phyloP scores from a whole-genome alignment of 73 alveolate species.

The Paraurostyla sp. region DNA sequence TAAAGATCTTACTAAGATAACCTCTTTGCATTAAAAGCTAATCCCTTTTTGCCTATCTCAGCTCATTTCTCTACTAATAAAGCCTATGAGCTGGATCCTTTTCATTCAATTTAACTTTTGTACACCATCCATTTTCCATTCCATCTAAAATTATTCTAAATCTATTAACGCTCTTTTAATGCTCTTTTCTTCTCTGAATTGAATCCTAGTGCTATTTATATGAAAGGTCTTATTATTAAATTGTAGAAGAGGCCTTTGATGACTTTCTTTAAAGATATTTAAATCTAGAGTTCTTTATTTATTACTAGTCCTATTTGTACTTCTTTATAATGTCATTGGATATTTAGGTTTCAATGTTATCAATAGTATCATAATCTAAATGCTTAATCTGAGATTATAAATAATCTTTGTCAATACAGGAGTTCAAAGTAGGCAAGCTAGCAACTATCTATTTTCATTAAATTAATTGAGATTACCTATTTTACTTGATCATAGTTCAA shows the following conservation, averaged over 20 bases:
- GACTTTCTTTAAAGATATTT: constrained; percentile 28
- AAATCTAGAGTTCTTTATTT: constrained; percentile 23
- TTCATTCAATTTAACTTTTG: background rate
- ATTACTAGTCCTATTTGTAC: constrained; percentile 1
- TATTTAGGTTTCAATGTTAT: constrained; percentile 5
- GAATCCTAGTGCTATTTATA: background rate
- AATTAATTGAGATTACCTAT: background rate
- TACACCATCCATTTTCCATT: constrained; percentile 35
- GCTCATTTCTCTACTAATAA: background rate
- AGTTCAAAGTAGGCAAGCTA: constrained; percentile 18
- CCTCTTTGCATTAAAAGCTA: constrained; percentile 19
- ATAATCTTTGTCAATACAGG: background rate
- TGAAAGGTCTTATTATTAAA: background rate
- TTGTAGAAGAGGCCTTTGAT: background rate
- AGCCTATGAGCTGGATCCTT: constrained; percentile 3
- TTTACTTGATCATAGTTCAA: constrained; percentile 23
- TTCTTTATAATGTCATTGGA: constrained; percentile 5
- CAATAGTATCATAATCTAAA: background rate
- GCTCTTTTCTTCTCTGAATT: background rate
- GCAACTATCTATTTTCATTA: constrained; percentile 18
- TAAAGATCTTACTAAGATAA: background rate
- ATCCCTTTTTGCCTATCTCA: background rate
- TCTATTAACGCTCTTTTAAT: background rate
- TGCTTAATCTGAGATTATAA: background rate
- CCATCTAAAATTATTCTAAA: constrained; percentile 16